Evolutionary conservation across 2,329 filamentous ascomycete species (phyloP).

Genomic region (Beauveria varroae): DNA sequence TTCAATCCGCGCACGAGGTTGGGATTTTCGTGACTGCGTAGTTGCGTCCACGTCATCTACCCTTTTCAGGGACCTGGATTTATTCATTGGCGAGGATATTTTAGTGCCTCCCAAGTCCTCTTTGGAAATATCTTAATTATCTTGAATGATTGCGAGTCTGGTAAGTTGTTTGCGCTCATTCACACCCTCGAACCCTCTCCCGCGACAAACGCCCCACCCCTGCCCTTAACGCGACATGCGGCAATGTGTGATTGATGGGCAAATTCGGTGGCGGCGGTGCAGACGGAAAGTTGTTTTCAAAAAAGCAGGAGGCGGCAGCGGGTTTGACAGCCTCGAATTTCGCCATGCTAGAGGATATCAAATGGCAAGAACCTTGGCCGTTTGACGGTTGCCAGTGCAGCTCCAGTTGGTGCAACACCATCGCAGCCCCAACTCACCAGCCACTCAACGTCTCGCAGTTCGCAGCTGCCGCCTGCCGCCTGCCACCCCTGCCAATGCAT

Average conservation of each 20-base stretch:
- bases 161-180: constrained; percentile 1
- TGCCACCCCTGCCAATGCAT: constrained; percentile 1
- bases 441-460: constrained; percentile 8
- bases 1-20: constrained; percentile 7
- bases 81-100: background rate
- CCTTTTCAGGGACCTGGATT: background rate
- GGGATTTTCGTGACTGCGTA: constrained; percentile 1
- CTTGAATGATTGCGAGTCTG: constrained; percentile 2
- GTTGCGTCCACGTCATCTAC: background rate
- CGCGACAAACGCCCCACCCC: background rate
- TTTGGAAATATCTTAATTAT: background rate
- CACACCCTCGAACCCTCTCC: background rate
- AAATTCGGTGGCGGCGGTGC: background rate
- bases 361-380: background rate
- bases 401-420: background rate
- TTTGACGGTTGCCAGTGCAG: background rate
- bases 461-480: background rate
- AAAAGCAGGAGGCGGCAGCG: too few relatives aligned
- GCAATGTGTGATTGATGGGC: background rate
- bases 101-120: background rate
- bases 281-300: background rate
- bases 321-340: background rate
- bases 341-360: background rate
- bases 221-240: background rate
- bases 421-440: background rate